A percentile compares a stretch with the other conserved stretches of the same genome.
phyloP scores from a whole-genome alignment of 2,329 filamentous ascomycete genomes.

The Neofusicoccum umdonicola region DNA sequence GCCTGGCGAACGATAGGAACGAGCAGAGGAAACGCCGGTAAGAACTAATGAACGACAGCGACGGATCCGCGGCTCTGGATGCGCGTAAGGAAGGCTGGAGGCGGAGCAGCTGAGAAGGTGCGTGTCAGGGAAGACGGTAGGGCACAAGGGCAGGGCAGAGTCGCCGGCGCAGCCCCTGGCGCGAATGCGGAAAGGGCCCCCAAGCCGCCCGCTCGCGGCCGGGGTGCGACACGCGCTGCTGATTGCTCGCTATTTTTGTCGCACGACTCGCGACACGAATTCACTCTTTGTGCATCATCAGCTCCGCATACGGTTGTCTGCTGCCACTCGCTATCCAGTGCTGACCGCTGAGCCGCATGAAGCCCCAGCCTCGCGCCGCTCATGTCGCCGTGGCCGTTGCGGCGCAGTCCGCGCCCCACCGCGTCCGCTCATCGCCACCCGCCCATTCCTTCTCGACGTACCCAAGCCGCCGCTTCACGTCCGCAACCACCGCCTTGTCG shows the following conservation, averaged over 20 bases:
- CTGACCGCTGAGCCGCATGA: neutral
- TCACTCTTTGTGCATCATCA: conserved; percentile 4
- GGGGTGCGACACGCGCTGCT: neutral
- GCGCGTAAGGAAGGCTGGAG: conserved; percentile 14
- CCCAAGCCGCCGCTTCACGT: conserved; percentile 80
- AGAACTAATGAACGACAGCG: conserved; percentile 14
- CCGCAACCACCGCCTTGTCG: conserved; percentile 71
- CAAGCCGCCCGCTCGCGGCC: conserved; percentile 1
- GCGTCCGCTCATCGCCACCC: conserved; percentile 75
- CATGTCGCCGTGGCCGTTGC: neutral
- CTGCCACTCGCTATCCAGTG: conserved; percentile 3
- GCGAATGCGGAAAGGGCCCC: conserved; percentile 10
- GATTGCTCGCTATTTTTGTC: conserved; percentile 16
- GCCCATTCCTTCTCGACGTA: conserved; percentile 84
- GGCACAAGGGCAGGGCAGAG: conserved; percentile 6
- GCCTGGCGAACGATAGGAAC: conserved; percentile 13
- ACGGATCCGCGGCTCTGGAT: conserved; percentile 14
- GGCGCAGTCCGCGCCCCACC: conserved; percentile 61
- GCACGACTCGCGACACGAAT: conserved; percentile 10
- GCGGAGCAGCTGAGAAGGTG: conserved; percentile 1
- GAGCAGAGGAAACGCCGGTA: conserved; percentile 12
- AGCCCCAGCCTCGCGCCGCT: too few relatives aligned
- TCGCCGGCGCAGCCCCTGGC: conserved; percentile 14
- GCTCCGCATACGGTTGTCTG: neutral
- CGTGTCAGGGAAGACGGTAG: conserved; percentile 12